Evolutionary conservation across 2,329 filamentous ascomycete species (phyloP).

Genomic region (Trichoderma koningii): DNA sequence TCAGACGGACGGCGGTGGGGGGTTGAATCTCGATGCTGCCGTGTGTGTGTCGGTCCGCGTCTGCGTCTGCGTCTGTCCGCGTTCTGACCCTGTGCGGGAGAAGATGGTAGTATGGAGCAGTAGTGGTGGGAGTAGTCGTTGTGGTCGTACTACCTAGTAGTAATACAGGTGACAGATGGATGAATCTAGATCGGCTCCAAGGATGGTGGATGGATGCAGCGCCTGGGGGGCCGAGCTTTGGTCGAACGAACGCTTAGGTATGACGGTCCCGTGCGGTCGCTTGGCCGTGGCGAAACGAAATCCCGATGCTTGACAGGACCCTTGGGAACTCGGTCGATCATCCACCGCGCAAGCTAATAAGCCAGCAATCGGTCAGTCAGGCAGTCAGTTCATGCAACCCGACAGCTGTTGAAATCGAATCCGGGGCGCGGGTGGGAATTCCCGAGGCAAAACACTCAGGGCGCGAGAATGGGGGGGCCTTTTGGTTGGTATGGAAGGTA

Average conservation of each 20-base stretch:
- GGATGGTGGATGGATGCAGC: neutral
- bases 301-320: no score
- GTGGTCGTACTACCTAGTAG: no score
- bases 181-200: constrained; percentile 9
- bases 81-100: no score
- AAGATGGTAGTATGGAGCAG: no score
- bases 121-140: no score
- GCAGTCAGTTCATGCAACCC: neutral
- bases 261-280: neutral
- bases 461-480: constrained; percentile 2
- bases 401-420: neutral
- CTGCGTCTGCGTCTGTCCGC: neutral
- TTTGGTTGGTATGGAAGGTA: neutral
- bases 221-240: neutral
- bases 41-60: neutral
- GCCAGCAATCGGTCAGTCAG: neutral
- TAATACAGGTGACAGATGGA: no score
- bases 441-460: constrained; percentile 11
- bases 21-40: constrained; percentile 8
- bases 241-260: no score
- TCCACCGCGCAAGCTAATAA: neutral
- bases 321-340: neutral
- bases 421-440: neutral
- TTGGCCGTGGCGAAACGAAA: neutral
- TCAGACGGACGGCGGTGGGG: constrained; percentile 18